Base-by-base conservation (phyloP, 345 rosid species). In the Citrus hindsii region DNA sequence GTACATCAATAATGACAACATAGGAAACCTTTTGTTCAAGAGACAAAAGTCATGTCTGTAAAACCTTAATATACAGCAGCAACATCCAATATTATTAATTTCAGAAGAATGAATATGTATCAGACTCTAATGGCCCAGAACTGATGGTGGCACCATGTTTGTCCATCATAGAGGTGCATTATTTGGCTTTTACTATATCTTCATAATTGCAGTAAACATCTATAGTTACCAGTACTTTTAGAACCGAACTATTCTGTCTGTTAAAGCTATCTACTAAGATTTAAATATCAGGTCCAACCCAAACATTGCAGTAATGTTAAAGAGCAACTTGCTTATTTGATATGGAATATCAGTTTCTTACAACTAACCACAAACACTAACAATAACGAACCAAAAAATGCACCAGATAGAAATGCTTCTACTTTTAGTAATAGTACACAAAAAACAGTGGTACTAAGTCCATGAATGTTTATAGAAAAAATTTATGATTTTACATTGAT, bases 291-390 rank as follows among this genome's bases (percentile, higher is more conserved):
- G 33, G 56, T 6, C n/a, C 71, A 40, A 21, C 55, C 32, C 22
- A 14, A 68, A n/a, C 13, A 69, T 16, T 9, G 19, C 35, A 46
- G 35, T 69, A 69, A 25, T 69, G 73, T 19, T 46, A 18, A 24
- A 69, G 33, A 67, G 71, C 55, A 38, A 67, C 71, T 67, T 67
- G 71, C 32, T n/a, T 22, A 40, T 40, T 67, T 67, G 55, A 68
- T n/a, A 42, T 22, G 14, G 69, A 66, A 65, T 65, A 33, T 6
- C n/a, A 25, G 58, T 72, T 33, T 72, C 25, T 3, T 10, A 28
- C 5, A 35, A 32, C 42, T 21, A 21, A 71, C 38, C 13, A 16
- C 8, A 10, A 21, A 22, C 58, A 9, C 5, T 12, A 16, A 72
- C 7, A 14, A 13, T n/a, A 32, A 33, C 8, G 33, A 37, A 73